Evolutionary conservation across 1,139 yeast genomes (phyloP).

Genomic region (Casaregolazyma suthepensis): DNA sequence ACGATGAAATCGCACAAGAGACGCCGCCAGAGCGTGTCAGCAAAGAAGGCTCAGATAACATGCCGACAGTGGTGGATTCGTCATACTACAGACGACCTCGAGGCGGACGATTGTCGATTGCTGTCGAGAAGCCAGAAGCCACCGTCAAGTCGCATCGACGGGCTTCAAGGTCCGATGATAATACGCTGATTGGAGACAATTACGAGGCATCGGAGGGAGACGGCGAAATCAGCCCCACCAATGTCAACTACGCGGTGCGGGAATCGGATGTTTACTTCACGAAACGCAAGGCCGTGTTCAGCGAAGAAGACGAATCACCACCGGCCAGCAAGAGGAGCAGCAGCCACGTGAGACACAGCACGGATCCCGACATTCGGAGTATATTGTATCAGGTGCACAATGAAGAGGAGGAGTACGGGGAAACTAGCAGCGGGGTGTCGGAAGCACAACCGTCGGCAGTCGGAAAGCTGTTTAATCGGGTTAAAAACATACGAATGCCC

Average conservation of each 20-base stretch:
- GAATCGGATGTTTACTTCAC: constrained; percentile 33
- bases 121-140: neutral
- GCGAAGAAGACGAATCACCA: constrained; percentile 13
- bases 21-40: constrained; percentile 2
- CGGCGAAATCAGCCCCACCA: neutral
- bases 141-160: neutral
- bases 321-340: constrained; percentile 3
- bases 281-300: constrained; percentile 14
- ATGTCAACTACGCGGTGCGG: constrained; percentile 32
- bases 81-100: constrained; percentile 29
- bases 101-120: constrained; percentile 6
- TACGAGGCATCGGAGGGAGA: constrained; percentile 1
- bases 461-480: neutral
- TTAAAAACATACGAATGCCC: neutral
- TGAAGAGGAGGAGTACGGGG: neutral
- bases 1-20: neutral
- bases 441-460: neutral
- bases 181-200: constrained; percentile 2
- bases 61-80: constrained; percentile 14
- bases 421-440: neutral
- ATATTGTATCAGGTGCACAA: neutral
- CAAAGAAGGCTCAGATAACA: neutral
- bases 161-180: constrained; percentile 1
- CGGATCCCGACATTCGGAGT: neutral
- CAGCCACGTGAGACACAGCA: neutral